phyloP scores from a whole-genome alignment of 495 filamentous ascomycete genomes.

The Rostrohypoxylon terebratum region DNA sequence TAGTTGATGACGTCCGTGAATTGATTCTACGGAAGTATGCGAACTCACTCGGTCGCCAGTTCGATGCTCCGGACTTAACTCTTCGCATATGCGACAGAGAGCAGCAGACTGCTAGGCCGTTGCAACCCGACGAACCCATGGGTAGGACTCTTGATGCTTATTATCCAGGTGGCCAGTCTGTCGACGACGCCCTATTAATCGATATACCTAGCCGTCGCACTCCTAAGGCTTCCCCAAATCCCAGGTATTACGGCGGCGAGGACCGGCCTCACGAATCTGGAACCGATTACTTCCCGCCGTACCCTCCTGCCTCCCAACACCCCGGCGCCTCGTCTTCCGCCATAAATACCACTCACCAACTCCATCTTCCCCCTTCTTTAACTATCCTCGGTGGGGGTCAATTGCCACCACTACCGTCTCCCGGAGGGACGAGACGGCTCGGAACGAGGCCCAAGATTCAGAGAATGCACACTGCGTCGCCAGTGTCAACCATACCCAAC shows the following conservation, averaged over 20 bases:
- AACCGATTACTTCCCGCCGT: conserved; percentile 90
- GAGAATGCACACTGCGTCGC: conserved; percentile 84
- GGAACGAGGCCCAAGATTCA: conserved; percentile 66
- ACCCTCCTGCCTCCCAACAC: conserved; percentile 68
- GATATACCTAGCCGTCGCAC: conserved; percentile 85
- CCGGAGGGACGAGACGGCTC: conserved; percentile 68
- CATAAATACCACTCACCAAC: conserved; percentile 50
- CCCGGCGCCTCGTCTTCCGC: conserved; percentile 43
- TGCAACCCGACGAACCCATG: conserved; percentile 91
- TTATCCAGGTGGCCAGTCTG: conserved; percentile 87
- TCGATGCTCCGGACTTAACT: conserved; percentile 89
- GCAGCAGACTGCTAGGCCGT: conserved; percentile 75
- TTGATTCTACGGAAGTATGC: conserved; percentile 92
- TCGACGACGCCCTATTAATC: conserved; percentile 92
- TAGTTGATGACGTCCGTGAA: conserved; percentile 96
- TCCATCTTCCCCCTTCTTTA: conserved; percentile 69
- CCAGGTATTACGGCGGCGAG: conserved; percentile 74
- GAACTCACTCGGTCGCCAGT: conserved; percentile 88
- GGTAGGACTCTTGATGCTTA: conserved; percentile 81
- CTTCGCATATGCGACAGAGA: conserved; percentile 91
- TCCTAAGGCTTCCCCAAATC: conserved; percentile 78
- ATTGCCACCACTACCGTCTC: conserved; percentile 84
- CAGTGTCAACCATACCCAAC: conserved; percentile 68
- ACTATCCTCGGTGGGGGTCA: conserved; percentile 83
- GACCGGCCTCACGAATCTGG: conserved; percentile 75